A percentile compares a stretch with the other conserved stretches of the same genome.
Conservation (phyloP, 179 eudicot genomes). For the Beta lomatogona region DNA sequence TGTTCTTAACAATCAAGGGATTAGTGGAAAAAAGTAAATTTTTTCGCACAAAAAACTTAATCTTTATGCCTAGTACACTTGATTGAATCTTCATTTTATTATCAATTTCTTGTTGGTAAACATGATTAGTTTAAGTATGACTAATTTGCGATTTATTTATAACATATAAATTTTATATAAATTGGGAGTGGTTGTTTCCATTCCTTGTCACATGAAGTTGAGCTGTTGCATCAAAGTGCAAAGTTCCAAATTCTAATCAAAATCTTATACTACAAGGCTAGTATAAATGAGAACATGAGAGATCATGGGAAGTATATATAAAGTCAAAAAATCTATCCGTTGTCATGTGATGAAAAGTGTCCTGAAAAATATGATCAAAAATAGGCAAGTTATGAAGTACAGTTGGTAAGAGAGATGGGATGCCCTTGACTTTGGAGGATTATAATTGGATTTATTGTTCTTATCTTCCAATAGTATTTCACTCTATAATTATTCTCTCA, state of each 20-base stretch:
- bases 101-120: too few species aligned
- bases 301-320: background rate
- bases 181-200: background rate
- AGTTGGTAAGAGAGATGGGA: background rate
- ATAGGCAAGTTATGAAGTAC: conserved; percentile 15
- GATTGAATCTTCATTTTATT: too few species aligned
- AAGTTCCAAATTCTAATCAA: conserved; percentile 10
- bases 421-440: conserved; percentile 26
- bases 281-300: background rate
- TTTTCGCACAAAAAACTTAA: too few species aligned
- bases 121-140: too few species aligned
- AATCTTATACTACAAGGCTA: background rate
- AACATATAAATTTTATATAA: too few species aligned
- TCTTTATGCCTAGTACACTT: too few species aligned
- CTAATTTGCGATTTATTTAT: too few species aligned
- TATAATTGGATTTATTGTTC: conserved; percentile 19
- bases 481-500: background rate
- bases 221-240: background rate
- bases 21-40: too few species aligned
- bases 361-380: background rate
- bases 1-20: too few species aligned
- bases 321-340: conserved; percentile 22
- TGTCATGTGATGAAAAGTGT: conserved; percentile 29
- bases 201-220: conserved; percentile 19
- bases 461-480: background rate